Conservation (phyloP, 2,329 filamentous ascomycete genomes). For the Verticillium tricorpus region DNA sequence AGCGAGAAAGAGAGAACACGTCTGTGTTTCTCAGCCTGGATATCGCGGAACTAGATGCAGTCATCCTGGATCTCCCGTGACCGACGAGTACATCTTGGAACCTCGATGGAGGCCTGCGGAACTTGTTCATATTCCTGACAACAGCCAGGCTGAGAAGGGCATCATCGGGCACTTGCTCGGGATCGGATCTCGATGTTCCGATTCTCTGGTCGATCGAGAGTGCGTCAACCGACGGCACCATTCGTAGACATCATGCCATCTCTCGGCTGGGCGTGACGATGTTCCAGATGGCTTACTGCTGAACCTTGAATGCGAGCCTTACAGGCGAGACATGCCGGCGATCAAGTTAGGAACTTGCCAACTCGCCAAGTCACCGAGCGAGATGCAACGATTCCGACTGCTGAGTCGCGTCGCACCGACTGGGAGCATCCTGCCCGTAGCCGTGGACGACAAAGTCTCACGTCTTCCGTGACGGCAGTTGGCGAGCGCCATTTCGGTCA, state of each 20-base stretch:
- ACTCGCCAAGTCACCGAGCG: background rate
- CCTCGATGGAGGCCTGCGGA: too few relatives aligned
- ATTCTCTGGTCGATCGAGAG: background rate
- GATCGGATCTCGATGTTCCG: background rate
- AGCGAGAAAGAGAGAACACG: too few relatives aligned
- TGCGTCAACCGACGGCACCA: background rate
- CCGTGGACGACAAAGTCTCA: background rate
- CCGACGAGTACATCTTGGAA: too few relatives aligned
- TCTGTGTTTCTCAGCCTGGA: too few relatives aligned
- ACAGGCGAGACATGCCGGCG: background rate
- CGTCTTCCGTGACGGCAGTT: background rate
- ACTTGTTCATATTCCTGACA: too few relatives aligned
- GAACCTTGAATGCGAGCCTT: background rate
- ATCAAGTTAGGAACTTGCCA: background rate
- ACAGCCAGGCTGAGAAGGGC: background rate
- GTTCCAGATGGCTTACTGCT: background rate
- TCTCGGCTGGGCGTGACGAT: background rate
- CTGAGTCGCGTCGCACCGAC: background rate
- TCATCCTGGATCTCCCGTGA: too few relatives aligned
- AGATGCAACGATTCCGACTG: background rate
- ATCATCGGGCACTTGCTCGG: background rate
- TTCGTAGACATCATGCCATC: background rate
- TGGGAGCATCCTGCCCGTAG: background rate
- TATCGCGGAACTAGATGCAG: too few relatives aligned
- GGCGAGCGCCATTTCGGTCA: background rate